phyloP scores from a whole-genome alignment of 768 basidiomycete genomes.

The Suillus subalutaceus region DNA sequence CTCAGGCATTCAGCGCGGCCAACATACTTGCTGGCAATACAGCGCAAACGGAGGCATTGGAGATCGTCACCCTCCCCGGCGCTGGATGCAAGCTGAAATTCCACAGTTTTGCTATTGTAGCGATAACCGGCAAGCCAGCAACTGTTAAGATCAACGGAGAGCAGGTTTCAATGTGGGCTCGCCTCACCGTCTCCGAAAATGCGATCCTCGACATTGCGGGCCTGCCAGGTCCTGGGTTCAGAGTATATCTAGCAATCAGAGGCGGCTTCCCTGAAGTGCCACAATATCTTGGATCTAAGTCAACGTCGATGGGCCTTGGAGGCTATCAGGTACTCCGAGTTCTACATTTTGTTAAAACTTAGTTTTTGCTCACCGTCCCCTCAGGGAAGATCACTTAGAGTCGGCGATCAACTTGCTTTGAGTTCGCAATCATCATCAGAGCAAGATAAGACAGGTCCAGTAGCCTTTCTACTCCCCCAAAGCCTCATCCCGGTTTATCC shows the following conservation, averaged over 20 bases:
- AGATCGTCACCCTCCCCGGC: slow-evolving; percentile 52
- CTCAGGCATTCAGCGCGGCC: slow-evolving; percentile 54
- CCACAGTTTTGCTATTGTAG: slow-evolving; percentile 48
- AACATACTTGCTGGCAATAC: slow-evolving; percentile 63
- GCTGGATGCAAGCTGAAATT: slow-evolving; percentile 51
- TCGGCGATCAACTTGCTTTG: slow-evolving; percentile 54
- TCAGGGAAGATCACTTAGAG: slow-evolving; percentile 53
- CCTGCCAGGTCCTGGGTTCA: slow-evolving; percentile 42
- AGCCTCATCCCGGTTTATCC: slow-evolving; percentile 47
- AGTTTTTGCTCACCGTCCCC: slow-evolving; percentile 14
- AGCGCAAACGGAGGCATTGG: slow-evolving; percentile 53
- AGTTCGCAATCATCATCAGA: slow-evolving; percentile 30
- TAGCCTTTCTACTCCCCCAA: slow-evolving; percentile 25
- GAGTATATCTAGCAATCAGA: slow-evolving; percentile 56
- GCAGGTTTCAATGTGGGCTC: slow-evolving; percentile 49
- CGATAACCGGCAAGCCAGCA: slow-evolving; percentile 56
- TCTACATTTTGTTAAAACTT: background rate
- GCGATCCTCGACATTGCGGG: slow-evolving; percentile 44
- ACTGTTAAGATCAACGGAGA: slow-evolving; percentile 45
- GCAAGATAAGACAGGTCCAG: slow-evolving; percentile 16
- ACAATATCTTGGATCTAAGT: slow-evolving; percentile 62
- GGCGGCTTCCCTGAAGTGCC: slow-evolving; percentile 65
- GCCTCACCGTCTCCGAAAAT: slow-evolving; percentile 47
- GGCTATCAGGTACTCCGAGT: slow-evolving; percentile 52
- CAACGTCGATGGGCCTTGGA: slow-evolving; percentile 63